A percentile compares a stretch with the other conserved stretches of the same genome.
phyloP scores from a whole-genome alignment of 2,329 filamentous ascomycete species.

The Polytolypa hystricis region DNA sequence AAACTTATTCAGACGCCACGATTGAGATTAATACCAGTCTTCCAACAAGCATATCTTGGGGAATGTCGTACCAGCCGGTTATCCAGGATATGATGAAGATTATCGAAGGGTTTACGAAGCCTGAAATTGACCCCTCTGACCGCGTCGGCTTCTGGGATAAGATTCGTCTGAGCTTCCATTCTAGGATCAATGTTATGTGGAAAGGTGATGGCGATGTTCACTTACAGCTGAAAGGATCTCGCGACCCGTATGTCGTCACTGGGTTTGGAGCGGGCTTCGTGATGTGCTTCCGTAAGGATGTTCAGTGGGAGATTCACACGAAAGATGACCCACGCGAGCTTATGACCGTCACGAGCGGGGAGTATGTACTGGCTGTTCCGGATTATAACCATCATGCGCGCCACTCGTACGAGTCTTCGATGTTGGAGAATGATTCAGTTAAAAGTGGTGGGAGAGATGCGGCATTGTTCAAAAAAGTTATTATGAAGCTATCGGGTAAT shows the following conservation, averaged over 20 bases:
- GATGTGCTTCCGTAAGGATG: slow-evolving; percentile 97
- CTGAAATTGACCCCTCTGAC: slow-evolving; percentile 85
- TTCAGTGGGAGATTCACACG: slow-evolving; percentile 73
- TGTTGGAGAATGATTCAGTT: slow-evolving; percentile 43
- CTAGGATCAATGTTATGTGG: slow-evolving; percentile 79
- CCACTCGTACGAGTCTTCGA: slow-evolving; percentile 40
- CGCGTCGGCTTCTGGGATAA: slow-evolving; percentile 98
- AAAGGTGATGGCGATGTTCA: slow-evolving; percentile 94
- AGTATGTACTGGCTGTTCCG: slow-evolving; percentile 87
- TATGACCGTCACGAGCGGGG: slow-evolving; percentile 90
- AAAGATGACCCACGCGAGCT: slow-evolving; percentile 83
- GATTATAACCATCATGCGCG: slow-evolving; percentile 85
- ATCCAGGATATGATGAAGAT: slow-evolving; percentile 99
- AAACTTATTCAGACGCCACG: slow-evolving; percentile 87
- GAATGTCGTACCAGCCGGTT: slow-evolving; percentile 91
- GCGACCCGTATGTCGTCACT: slow-evolving; percentile 88
- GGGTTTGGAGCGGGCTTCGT: slow-evolving; percentile 89
- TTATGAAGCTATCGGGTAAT: slow-evolving; percentile 96
- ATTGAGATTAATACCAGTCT: slow-evolving; percentile 88
- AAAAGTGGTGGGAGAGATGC: slow-evolving; percentile 42
- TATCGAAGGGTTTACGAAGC: slow-evolving; percentile 94
- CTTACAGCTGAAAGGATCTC: slow-evolving; percentile 75
- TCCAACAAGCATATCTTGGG: slow-evolving; percentile 92
- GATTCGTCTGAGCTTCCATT: slow-evolving; percentile 87
- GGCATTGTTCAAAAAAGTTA: slow-evolving; percentile 91